These are phyloP conservation scores for Pseudohyphozyma bogoriensis DNA, from an alignment of 768 basidiomycete species.

Conservation along the genomic window DNA sequence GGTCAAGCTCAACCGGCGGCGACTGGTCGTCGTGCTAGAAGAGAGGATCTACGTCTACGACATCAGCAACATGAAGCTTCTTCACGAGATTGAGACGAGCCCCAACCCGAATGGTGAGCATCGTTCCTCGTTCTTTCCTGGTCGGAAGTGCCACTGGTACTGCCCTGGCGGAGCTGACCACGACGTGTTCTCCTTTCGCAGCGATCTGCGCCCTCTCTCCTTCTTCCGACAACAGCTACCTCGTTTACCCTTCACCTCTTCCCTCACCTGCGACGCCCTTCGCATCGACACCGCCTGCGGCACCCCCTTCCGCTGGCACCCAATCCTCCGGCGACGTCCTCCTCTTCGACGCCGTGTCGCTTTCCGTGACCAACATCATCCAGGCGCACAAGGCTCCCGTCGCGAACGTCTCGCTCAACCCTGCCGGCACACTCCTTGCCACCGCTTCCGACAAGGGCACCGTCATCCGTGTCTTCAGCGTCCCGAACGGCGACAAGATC, in stretches of 20 bases:
- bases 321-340: slow-evolving; percentile 59
- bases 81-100: slow-evolving; percentile 94
- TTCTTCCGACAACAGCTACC: slow-evolving; percentile 81
- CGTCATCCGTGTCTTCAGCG: slow-evolving; percentile 85
- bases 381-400: slow-evolving; percentile 94
- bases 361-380: slow-evolving; percentile 87
- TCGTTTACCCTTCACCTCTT: slow-evolving; percentile 91
- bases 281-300: slow-evolving; percentile 38
- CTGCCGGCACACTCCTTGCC: slow-evolving; percentile 77
- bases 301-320: slow-evolving; percentile 36
- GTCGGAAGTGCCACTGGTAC: background rate
- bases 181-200: slow-evolving; percentile 37
- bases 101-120: slow-evolving; percentile 80
- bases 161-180: background rate
- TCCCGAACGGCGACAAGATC: slow-evolving; percentile 83
- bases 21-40: slow-evolving; percentile 89
- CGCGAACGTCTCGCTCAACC: slow-evolving; percentile 74
- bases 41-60: slow-evolving; percentile 99
- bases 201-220: slow-evolving; percentile 93
- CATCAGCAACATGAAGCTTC: slow-evolving; percentile 92
- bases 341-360: slow-evolving; percentile 82
- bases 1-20: slow-evolving; percentile 96
- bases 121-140: background rate
- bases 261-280: slow-evolving; percentile 65
- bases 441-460: slow-evolving; percentile 93